phyloP scores from a whole-genome alignment of 768 basidiomycete genomes.

The Exidia glandulosa region DNA sequence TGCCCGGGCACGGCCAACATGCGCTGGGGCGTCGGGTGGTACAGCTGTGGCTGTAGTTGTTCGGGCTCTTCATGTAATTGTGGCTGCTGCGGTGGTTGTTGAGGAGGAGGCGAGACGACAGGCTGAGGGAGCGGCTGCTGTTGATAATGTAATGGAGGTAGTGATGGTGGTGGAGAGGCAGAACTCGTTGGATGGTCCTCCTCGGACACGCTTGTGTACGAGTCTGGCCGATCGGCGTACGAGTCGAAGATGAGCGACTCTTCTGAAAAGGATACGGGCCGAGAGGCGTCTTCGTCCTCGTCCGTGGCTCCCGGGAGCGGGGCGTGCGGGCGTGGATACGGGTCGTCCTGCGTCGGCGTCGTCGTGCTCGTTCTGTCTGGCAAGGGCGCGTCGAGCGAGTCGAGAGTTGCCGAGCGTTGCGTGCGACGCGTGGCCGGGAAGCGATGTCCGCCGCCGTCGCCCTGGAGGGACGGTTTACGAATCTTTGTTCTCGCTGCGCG shows the following conservation, averaged over 20 bases:
- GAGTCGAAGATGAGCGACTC: conserved; percentile 78
- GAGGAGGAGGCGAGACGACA: conserved; percentile 3
- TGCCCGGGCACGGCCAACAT: conserved; percentile 2
- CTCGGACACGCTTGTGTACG: conserved; percentile 5
- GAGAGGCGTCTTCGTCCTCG: conserved; percentile 30
- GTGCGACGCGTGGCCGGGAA: conserved; percentile 47
- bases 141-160: conserved; percentile 38
- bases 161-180: not conserved
- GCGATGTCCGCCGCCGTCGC: conserved; percentile 75
- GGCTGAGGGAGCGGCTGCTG: conserved; percentile 48
- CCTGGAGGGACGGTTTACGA: conserved; percentile 67
- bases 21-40: conserved; percentile 8
- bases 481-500: conserved; percentile 93
- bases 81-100: conserved; percentile 2
- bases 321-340: conserved; percentile 22
- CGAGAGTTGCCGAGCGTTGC: conserved; percentile 5
- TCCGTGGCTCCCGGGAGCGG: conserved; percentile 31
- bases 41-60: not conserved
- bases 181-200: conserved; percentile 21
- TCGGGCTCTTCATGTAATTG: not conserved
- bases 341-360: conserved; percentile 36
- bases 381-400: conserved; percentile 3
- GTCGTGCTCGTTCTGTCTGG: conserved; percentile 49
- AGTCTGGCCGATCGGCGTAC: conserved; percentile 37
- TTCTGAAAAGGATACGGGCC: conserved; percentile 72